Percentiles rank a stretch among this genome's conserved stretches.
phyloP scores from a whole-genome alignment of 768 basidiomycete genomes.

The Sistotremastrum suecicum region DNA sequence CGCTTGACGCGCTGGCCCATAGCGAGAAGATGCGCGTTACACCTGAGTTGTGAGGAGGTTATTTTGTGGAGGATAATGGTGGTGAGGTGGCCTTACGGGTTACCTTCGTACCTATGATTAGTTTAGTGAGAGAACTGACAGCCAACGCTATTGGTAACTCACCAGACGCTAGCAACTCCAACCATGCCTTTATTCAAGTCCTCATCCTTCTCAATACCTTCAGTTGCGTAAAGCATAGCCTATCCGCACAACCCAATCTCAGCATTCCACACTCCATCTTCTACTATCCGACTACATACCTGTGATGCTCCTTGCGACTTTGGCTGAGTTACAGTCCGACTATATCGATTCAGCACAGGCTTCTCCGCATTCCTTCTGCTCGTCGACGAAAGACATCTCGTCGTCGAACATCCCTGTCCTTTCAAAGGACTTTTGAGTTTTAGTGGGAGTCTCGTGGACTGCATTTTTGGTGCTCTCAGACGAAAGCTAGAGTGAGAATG shows the following conservation, averaged over 20 bases:
- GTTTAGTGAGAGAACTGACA: conserved; percentile 6
- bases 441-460: too few relatives aligned
- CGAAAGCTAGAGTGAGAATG: too few relatives aligned
- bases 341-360: conserved; percentile 44
- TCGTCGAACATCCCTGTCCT: too few relatives aligned
- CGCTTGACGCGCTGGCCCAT: conserved; percentile 80
- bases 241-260: conserved; percentile 16
- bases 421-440: too few relatives aligned
- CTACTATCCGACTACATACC: conserved; percentile 22
- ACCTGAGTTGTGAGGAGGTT: conserved; percentile 33
- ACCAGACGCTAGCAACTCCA: conserved; percentile 95
- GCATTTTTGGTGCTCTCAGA: too few relatives aligned
- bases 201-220: conserved; percentile 62
- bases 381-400: too few relatives aligned
- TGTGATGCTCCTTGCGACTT: conserved; percentile 95
- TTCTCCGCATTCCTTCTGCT: conserved; percentile 8
- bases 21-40: conserved; percentile 85
- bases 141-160: conserved; percentile 17
- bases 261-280: conserved; percentile 1
- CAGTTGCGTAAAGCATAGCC: conserved; percentile 99
- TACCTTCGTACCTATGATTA: conserved; percentile 82
- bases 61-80: neutral
- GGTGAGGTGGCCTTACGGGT: conserved; percentile 54
- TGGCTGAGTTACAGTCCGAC: conserved; percentile 70
- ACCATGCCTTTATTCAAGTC: conserved; percentile 97